Evolutionary conservation across 2,329 filamentous ascomycete species (phyloP), one percentile per base, ranked within the genome.

Genomic region (Endocalyx cinctus): DNA sequence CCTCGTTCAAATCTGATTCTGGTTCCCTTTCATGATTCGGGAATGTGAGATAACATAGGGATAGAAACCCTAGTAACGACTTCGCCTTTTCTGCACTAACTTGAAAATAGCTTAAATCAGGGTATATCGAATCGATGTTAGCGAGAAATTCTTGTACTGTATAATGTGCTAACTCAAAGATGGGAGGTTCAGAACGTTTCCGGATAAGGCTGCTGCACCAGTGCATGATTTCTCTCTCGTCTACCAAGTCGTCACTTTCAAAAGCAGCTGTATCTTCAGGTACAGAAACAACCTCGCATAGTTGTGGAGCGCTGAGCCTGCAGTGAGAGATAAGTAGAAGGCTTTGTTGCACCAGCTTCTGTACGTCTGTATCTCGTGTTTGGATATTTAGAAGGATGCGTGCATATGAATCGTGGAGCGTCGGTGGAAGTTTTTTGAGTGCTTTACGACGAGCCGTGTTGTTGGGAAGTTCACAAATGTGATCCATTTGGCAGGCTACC

Each of bases 401-500:
- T 14, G 38, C 27, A 17, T 40, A 43, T 11, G 38, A 40, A 4
- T 25, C 23, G 12, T 22, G 17, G 5, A 40, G 25, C 3, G 31
- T 39, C 16, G 40, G 40, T 10, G 37, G 33, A 17, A 43, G 29
- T 12, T 37, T 35, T 10, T 29, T 20, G 11, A 43, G 25, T 16
- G 40, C 40, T 7, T 37, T 19, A 6, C 34, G 28, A 5, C 31
- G 23, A 15, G 26, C 40, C 29, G 25, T 19, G 20, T 39, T 32
- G 4, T 10, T 39, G 10, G 31, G 26, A 10, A 39, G 32, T 22
- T 35, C 37, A 13, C 34, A 31, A 17, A 43, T 26, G 29, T 40
- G 28, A 27, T 43, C 40, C 4, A 43, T 11, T 29, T 43, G 40
- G 17, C 40, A 43, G 26, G 37, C 25, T 6, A 40, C 40, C 40